Evolutionary conservation across 495 filamentous ascomycete species (phyloP), one percentile per base, ranked within the genome.

Genomic region (Darksidea phi): DNA sequence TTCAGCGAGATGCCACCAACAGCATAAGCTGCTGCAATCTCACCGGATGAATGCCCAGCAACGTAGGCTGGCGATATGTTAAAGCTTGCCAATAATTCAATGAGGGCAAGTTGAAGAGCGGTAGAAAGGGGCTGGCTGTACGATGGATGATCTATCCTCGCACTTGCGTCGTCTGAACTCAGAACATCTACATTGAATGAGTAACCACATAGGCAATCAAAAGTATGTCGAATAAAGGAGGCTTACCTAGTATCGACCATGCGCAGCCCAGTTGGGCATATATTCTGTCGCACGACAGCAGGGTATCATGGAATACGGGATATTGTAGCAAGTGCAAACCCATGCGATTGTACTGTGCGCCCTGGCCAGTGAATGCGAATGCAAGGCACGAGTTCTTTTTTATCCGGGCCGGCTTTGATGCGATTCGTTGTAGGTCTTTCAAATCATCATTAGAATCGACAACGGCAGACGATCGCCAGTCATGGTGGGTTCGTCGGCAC

Each of bases 221-320:
- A 15, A 7, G 36, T n/a, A n/a, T n/a, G n/a, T n/a, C n/a, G n/a
- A n/a, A n/a, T n/a, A n/a, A n/a, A n/a, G n/a, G n/a, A 38, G 36
- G 36, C 36, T 7, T 38, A 38, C 36, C 61, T 41, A 25, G 25
- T 15, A 55, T n/a, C 18, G 6, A 18, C 43, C 48, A 56, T 24
- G 17, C 6, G 48, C 10, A 50, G 23, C 53, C 53, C 6, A 60
- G 28, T 4, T 23, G 4, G 4, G 3, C 26, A 4, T 53, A 28
- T 11, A 41, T 28, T 17, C 4, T 15, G 12, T 42, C 42, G 12
- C 20, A 34, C 4, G 25, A 2, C 4, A 6, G 12, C 13, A 51
- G 76, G 0, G 68, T 69, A 2, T 70, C 34, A 13, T 60, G 46
- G 64, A 77, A 82, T 8, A 71, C 43, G 1, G 73, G 54, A 53